Evolutionary conservation across 805 yeast genomes (phyloP).

Genomic region (Naumovozyma castellii): DNA sequence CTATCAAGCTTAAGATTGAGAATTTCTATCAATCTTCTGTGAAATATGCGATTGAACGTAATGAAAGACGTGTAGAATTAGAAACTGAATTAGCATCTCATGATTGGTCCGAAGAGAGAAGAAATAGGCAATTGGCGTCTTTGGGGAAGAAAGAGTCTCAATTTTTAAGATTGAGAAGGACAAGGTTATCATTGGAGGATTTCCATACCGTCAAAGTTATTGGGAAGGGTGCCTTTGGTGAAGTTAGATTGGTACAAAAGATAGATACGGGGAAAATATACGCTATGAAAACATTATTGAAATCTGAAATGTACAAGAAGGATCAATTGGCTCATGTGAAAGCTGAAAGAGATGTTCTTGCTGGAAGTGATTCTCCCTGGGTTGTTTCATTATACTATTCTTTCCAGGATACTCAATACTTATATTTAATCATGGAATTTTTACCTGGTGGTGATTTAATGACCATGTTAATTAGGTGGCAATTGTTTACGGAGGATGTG

Average conservation of each 20-base stretch:
- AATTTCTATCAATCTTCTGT: constrained; percentile 80
- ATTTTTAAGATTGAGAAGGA: constrained; percentile 74
- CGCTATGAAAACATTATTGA: constrained; percentile 88
- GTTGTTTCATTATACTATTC: constrained; percentile 75
- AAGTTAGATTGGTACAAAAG: constrained; percentile 89
- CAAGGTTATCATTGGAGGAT: constrained; percentile 73
- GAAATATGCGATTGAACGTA: constrained; percentile 87
- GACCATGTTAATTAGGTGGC: constrained; percentile 95
- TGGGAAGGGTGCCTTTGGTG: constrained; percentile 98
- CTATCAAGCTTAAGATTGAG: constrained; percentile 71
- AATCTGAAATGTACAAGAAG: constrained; percentile 87
- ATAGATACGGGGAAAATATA: constrained; percentile 80
- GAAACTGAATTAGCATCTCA: constrained; percentile 63
- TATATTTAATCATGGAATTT: constrained; percentile 87
- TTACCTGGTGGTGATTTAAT: constrained; percentile 85
- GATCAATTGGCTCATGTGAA: constrained; percentile 93
- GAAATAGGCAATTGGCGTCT: constrained; percentile 68
- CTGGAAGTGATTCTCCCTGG: constrained; percentile 84
- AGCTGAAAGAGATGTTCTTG: constrained; percentile 91
- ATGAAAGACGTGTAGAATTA: constrained; percentile 79
- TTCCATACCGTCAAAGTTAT: constrained; percentile 78
- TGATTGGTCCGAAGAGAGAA: constrained; percentile 76
- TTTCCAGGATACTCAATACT: constrained; percentile 65
- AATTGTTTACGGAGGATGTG: constrained; percentile 85
- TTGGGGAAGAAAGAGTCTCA: constrained; percentile 86